Conservation (phyloP, 306 rosid species). For the Betula pendula region DNA sequence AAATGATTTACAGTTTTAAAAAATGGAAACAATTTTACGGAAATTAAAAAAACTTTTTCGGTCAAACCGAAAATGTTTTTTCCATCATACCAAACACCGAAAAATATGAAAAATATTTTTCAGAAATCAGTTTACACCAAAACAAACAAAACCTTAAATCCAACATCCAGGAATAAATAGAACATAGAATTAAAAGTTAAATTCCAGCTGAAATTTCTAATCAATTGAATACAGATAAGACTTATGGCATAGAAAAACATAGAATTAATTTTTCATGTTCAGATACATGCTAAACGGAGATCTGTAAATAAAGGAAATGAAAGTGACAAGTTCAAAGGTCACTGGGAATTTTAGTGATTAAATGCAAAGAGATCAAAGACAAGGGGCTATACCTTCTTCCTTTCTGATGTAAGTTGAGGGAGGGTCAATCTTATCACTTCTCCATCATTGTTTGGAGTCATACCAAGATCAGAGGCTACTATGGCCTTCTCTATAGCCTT, state of each 20-base stretch:
- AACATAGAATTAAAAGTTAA: not conserved
- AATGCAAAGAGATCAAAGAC: conserved; percentile 20
- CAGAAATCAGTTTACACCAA: too few relatives aligned
- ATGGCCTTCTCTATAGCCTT: conserved; percentile 96
- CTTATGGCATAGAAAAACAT: not conserved
- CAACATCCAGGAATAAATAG: not conserved
- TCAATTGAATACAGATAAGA: not conserved
- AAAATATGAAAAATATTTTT: too few relatives aligned
- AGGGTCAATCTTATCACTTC: conserved; percentile 73
- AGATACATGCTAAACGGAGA: not conserved
- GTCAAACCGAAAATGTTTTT: too few relatives aligned
- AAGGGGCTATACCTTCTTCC: conserved; percentile 74
- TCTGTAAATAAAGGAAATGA: not conserved
- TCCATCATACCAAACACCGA: too few relatives aligned
- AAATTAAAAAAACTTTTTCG: too few relatives aligned
- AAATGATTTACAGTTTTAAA: too few relatives aligned
- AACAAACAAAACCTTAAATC: too few relatives aligned
- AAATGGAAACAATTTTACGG: too few relatives aligned
- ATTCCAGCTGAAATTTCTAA: not conserved
- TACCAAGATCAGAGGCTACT: conserved; percentile 76
- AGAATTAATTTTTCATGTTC: not conserved
- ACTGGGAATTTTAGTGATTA: conserved; percentile 6
- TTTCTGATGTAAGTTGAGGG: conserved; percentile 87
- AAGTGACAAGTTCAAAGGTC: not conserved
- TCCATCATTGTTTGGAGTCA: conserved; percentile 98